Percentiles rank a stretch among this genome's conserved stretches.
Conservation (phyloP, 495 filamentous ascomycete species). For the Oidiodendron maius region DNA sequence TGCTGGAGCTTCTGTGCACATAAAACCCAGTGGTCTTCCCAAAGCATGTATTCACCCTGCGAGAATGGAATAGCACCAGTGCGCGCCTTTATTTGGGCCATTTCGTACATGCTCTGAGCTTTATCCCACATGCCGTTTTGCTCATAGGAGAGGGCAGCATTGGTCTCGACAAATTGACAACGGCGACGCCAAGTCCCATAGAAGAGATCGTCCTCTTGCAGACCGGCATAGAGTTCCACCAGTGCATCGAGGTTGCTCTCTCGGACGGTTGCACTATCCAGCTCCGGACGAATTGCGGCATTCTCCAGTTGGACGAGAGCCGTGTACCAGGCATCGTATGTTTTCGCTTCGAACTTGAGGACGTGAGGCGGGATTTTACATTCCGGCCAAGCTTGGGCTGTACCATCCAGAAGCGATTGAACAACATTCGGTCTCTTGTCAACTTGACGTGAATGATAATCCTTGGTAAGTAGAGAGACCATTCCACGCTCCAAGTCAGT, state of each 20-base stretch:
- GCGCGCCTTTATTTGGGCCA: constrained; percentile 91
- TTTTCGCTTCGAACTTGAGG: constrained; percentile 85
- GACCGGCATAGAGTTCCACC: constrained; percentile 78
- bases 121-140: constrained; percentile 99
- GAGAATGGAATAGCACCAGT: constrained; percentile 92
- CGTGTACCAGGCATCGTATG: constrained; percentile 94
- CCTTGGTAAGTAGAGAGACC: constrained; percentile 80
- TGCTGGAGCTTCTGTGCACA: constrained; percentile 98
- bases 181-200: constrained; percentile 96
- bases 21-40: constrained; percentile 98
- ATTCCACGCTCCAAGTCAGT: constrained; percentile 87
- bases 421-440: constrained; percentile 94
- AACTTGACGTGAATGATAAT: constrained; percentile 89
- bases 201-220: constrained; percentile 95
- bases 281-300: constrained; percentile 69
- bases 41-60: constrained; percentile 94
- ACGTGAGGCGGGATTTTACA: constrained; percentile 94
- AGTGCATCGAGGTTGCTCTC: constrained; percentile 95
- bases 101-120: constrained; percentile 91
- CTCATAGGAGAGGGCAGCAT: constrained; percentile 93
- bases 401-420: constrained; percentile 80
- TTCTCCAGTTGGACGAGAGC: constrained; percentile 80
- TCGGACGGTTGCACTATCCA: constrained; percentile 74
- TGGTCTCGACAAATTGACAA: constrained; percentile 93
- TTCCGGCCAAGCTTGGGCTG: constrained; percentile 70